These are phyloP conservation scores for Hylodesmum podocarpum DNA, from an alignment of 306 rosid genomes.

Conservation along the genomic window DNA sequence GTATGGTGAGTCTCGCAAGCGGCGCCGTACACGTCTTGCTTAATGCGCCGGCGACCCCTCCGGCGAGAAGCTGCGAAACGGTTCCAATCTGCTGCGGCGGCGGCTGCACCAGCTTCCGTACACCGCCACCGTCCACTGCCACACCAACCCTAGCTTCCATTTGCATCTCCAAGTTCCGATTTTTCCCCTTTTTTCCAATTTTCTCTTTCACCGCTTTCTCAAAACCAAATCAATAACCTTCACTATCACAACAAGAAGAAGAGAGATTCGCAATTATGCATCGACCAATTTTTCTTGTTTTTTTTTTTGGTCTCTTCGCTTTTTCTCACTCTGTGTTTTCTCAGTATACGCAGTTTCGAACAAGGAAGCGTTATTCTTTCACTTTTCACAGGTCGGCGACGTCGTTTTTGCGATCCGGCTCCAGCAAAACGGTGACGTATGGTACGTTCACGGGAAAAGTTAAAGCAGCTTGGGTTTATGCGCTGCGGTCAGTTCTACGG, in stretches of 20 bases:
- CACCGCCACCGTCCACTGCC: slow-evolving; percentile 66
- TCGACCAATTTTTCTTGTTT: neutral
- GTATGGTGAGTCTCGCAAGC: slow-evolving; percentile 92
- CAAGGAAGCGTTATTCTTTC: neutral
- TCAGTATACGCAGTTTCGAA: slow-evolving; percentile 30
- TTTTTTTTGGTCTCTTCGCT: too few relatives aligned
- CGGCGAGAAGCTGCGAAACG: slow-evolving; percentile 87
- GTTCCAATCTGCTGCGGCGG: slow-evolving; percentile 75
- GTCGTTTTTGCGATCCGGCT: slow-evolving; percentile 30
- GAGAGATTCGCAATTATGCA: neutral
- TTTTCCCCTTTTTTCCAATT: neutral
- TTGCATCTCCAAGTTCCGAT: slow-evolving; percentile 53
- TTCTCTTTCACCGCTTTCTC: slow-evolving; percentile 7
- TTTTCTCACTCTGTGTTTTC: neutral
- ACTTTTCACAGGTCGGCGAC: slow-evolving; percentile 11
- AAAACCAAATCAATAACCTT: slow-evolving; percentile 1
- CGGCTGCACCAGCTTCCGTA: slow-evolving; percentile 55
- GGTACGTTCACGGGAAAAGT: neutral
- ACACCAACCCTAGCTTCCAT: slow-evolving; percentile 89
- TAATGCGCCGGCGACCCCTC: slow-evolving; percentile 95
- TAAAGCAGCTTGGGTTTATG: neutral
- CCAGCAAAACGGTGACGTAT: slow-evolving; percentile 17
- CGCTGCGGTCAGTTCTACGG: slow-evolving; percentile 15
- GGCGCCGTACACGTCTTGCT: slow-evolving; percentile 99
- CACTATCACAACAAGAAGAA: neutral